Evolutionary conservation across 1,284 basidiomycete species (phyloP).

Genomic region (Puccinia triticina): DNA sequence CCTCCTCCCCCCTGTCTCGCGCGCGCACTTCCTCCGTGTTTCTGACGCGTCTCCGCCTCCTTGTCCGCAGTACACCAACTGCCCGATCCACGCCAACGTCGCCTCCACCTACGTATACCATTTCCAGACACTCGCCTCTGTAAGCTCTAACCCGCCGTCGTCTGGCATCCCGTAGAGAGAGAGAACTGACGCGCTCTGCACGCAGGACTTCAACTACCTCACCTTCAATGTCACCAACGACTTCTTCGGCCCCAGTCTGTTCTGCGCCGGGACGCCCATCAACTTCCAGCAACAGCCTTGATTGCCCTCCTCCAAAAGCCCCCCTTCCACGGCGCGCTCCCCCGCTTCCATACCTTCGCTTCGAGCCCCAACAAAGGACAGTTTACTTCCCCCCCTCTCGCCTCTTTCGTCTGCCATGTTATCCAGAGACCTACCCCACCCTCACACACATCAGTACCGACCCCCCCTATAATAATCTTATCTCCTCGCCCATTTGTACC

Average conservation of each 20-base stretch:
- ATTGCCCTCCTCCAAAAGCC: background rate
- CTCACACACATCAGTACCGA: too few species aligned
- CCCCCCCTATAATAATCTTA: too few species aligned
- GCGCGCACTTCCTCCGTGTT: background rate
- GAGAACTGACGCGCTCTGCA: too few species aligned
- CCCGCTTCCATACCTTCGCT: too few species aligned
- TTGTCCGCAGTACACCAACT: constrained; percentile 20
- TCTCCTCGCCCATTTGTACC: too few species aligned
- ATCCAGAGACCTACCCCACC: too few species aligned
- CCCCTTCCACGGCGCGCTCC: background rate
- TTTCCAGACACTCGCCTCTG: constrained; percentile 39
- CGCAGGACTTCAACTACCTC: constrained; percentile 41
- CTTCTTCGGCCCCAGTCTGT: constrained; percentile 44
- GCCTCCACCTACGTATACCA: constrained; percentile 40
- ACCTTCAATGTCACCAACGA: constrained; percentile 39
- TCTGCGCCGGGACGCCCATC: constrained; percentile 34
- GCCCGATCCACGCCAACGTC: constrained; percentile 34
- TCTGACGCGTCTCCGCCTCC: background rate
- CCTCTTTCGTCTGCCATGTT: too few species aligned
- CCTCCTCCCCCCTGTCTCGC: background rate
- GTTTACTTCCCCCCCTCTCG: too few species aligned
- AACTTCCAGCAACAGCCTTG: background rate
- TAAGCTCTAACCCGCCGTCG: background rate
- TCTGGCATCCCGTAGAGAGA: too few species aligned
- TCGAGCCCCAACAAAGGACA: too few species aligned